Conservation (phyloP, 768 basidiomycete genomes). For the Tulasnella sp. region DNA sequence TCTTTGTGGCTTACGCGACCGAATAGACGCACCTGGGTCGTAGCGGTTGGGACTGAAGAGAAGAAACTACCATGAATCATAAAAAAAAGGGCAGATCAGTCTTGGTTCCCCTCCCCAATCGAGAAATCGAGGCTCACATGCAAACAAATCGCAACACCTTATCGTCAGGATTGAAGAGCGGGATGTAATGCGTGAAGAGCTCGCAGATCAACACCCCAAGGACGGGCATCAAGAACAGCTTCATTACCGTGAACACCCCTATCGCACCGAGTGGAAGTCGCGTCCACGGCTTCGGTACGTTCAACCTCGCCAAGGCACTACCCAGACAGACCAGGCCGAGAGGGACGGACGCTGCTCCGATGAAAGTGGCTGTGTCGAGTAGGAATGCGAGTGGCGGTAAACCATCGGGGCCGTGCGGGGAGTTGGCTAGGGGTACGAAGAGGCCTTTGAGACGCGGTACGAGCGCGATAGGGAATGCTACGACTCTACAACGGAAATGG, state of each 20-base stretch:
- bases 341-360: slow-evolving; percentile 55
- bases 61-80: too few species aligned
- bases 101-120: too few species aligned
- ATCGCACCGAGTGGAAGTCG: slow-evolving; percentile 44
- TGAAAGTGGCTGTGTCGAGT: slow-evolving; percentile 45
- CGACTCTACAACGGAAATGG: slow-evolving; percentile 19
- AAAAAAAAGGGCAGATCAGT: too few species aligned
- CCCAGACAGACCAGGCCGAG: slow-evolving; percentile 53
- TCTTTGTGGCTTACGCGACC: not conserved
- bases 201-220: slow-evolving; percentile 49
- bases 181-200: slow-evolving; percentile 34
- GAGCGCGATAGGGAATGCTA: slow-evolving; percentile 46
- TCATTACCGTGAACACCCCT: slow-evolving; percentile 39
- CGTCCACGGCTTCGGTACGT: slow-evolving; percentile 33
- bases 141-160: slow-evolving; percentile 55
- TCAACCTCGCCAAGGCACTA: slow-evolving; percentile 48
- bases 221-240: slow-evolving; percentile 48
- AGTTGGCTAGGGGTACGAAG: slow-evolving; percentile 40
- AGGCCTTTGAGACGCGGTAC: slow-evolving; percentile 49
- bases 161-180: slow-evolving; percentile 41
- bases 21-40: slow-evolving; percentile 37
- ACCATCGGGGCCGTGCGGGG: slow-evolving; percentile 48
- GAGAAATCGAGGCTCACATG: slow-evolving; percentile 43
- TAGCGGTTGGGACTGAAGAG: slow-evolving; percentile 51
- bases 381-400: slow-evolving; percentile 55